Percentiles rank a stretch among this genome's conserved stretches.
Conservation (phyloP, 805 yeast genomes). For the Starmerella powellii region DNA sequence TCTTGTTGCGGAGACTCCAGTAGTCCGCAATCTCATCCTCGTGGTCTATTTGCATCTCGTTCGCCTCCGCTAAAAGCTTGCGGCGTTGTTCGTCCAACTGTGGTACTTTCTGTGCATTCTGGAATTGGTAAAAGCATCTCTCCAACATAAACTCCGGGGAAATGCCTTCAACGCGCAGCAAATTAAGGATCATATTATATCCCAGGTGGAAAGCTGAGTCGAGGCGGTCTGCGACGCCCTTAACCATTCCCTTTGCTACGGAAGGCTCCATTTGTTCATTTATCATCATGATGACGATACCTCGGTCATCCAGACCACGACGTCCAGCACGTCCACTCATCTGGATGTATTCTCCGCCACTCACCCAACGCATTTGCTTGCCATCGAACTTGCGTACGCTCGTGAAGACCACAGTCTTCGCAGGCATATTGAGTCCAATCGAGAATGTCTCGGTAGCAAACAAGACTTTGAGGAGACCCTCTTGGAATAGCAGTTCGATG, state of each 20-base stretch:
- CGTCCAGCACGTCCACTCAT: conserved; percentile 99
- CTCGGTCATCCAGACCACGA: conserved; percentile 98
- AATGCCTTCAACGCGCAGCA: conserved; percentile 95
- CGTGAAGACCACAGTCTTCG: conserved; percentile 95
- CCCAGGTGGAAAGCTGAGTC: conserved; percentile 97
- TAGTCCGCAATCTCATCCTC: conserved; percentile 66
- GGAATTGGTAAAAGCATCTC: conserved; percentile 88
- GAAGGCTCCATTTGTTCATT: conserved; percentile 99
- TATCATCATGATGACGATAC: conserved; percentile 98
- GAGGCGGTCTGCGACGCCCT: conserved; percentile 94
- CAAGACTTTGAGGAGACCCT: conserved; percentile 83
- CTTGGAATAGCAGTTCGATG: conserved; percentile 91
- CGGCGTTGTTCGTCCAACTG: conserved; percentile 54
- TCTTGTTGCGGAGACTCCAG: conserved; percentile 65
- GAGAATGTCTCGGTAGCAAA: conserved; percentile 98
- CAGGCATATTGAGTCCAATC: conserved; percentile 98
- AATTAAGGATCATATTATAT: conserved; percentile 87
- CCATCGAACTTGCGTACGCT: conserved; percentile 99
- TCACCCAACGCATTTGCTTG: conserved; percentile 93
- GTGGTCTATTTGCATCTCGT: conserved; percentile 51
- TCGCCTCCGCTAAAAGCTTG: conserved; percentile 41
- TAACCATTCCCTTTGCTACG: conserved; percentile 98
- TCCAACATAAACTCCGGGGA: conserved; percentile 97
- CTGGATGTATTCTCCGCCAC: conserved; percentile 98
- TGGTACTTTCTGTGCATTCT: conserved; percentile 85